These are phyloP conservation scores for Xylaria telfairii DNA, from an alignment of 495 filamentous ascomycete genomes.

Conservation along the genomic window DNA sequence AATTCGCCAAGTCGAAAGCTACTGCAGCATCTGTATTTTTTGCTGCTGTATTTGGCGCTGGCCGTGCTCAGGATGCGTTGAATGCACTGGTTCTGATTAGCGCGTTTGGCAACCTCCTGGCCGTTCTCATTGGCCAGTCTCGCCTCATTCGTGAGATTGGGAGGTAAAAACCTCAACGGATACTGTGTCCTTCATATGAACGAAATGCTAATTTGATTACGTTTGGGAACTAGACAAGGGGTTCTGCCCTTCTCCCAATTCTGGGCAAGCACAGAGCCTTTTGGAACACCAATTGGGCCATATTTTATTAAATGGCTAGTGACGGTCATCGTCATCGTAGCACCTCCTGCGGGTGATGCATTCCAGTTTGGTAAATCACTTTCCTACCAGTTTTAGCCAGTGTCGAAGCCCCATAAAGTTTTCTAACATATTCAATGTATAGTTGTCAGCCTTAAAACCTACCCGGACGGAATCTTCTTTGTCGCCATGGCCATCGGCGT, in stretches of 20 bases:
- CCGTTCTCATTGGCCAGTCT: slow-evolving; percentile 63
- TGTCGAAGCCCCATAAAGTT: not conserved
- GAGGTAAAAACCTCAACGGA: slow-evolving; percentile 35
- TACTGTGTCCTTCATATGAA: not conserved
- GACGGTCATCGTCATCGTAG: slow-evolving; percentile 69
- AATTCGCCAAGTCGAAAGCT: slow-evolving; percentile 58
- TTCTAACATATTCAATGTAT: slow-evolving; percentile 29
- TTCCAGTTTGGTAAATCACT: slow-evolving; percentile 61
- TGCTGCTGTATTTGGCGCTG: slow-evolving; percentile 61
- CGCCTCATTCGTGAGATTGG: slow-evolving; percentile 67
- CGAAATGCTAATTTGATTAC: slow-evolving; percentile 4
- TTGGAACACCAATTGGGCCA: slow-evolving; percentile 66
- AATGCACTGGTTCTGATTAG: slow-evolving; percentile 68
- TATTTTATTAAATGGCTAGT: slow-evolving; percentile 64
- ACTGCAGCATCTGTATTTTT: slow-evolving; percentile 67
- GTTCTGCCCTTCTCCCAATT: slow-evolving; percentile 67
- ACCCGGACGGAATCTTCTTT: slow-evolving; percentile 61
- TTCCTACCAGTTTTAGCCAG: not conserved
- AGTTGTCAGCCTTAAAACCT: slow-evolving; percentile 62
- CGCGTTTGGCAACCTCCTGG: slow-evolving; percentile 68
- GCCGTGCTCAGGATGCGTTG: slow-evolving; percentile 56
- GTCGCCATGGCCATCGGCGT: slow-evolving; percentile 61
- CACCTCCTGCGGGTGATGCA: slow-evolving; percentile 70
- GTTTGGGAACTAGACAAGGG: slow-evolving; percentile 57
- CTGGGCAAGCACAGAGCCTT: slow-evolving; percentile 68